Percentiles rank a stretch among this genome's conserved stretches.
Conservation (phyloP, 2,329 filamentous ascomycete genomes). For the Fusarium xylarioides region DNA sequence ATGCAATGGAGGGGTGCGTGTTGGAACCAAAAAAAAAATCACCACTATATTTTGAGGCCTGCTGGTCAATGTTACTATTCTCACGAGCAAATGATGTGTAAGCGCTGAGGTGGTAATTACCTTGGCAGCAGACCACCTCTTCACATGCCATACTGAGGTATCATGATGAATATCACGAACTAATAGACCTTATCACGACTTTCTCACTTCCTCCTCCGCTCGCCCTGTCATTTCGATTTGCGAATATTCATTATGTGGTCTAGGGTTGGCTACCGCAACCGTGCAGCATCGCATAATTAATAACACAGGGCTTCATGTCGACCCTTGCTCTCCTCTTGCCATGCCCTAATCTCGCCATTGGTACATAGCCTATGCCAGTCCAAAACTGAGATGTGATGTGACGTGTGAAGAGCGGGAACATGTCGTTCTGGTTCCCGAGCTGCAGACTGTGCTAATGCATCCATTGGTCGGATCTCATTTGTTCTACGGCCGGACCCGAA, state of each 20-base stretch:
- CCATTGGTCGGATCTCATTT: conserved; percentile 27
- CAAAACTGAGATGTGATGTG: conserved; percentile 30
- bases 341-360: conserved; percentile 33
- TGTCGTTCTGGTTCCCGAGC: conserved; percentile 35
- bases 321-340: conserved; percentile 13
- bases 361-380: conserved; percentile 8
- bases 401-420: conserved; percentile 33
- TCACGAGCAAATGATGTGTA: conserved; percentile 15
- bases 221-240: not conserved
- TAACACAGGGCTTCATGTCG: conserved; percentile 22
- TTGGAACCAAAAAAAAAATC: not conserved
- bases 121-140: conserved; percentile 33
- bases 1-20: not conserved
- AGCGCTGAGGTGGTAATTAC: conserved; percentile 14
- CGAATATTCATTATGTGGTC: conserved; percentile 26
- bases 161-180: conserved; percentile 11
- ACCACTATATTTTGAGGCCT: conserved; percentile 26
- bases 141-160: conserved; percentile 10
- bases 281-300: not conserved
- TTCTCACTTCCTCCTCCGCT: not conserved
- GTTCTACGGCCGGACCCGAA: conserved; percentile 29
- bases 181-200: not conserved
- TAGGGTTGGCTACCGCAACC: conserved; percentile 28
- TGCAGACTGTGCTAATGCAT: conserved; percentile 30
- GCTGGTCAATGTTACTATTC: not conserved